Evolutionary conservation across 441 rosid genomes (phyloP).

Genomic region (Erysimum cheiri): DNA sequence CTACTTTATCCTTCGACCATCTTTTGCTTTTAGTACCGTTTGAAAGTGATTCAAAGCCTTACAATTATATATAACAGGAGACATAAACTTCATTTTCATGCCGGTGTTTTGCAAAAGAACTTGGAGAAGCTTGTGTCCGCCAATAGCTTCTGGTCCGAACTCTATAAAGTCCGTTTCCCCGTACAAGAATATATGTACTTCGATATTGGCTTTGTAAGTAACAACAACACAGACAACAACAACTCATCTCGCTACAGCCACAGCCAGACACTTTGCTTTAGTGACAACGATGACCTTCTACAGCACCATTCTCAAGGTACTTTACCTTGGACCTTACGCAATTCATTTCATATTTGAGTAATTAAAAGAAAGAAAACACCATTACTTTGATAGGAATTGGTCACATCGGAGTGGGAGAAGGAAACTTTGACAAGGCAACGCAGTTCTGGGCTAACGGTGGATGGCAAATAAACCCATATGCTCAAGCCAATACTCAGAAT

Average conservation of each 20-base stretch:
- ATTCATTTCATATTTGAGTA: background rate
- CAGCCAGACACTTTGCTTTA: background rate
- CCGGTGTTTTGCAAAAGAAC: slow-evolving; percentile 26
- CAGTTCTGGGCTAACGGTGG: background rate
- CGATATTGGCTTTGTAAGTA: slow-evolving; percentile 5
- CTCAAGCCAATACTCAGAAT: background rate
- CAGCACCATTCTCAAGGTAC: slow-evolving; percentile 22
- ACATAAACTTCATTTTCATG: slow-evolving; percentile 27
- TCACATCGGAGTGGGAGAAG: background rate
- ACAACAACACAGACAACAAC: background rate
- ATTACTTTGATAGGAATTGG: slow-evolving; percentile 10
- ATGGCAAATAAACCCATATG: slow-evolving; percentile 1
- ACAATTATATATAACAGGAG: slow-evolving; percentile 24
- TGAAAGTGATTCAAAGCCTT: slow-evolving; percentile 13
- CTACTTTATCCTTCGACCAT: slow-evolving; percentile 1
- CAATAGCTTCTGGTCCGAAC: slow-evolving; percentile 32
- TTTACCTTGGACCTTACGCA: slow-evolving; percentile 3
- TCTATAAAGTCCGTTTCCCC: slow-evolving; percentile 18
- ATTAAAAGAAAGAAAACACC: background rate
- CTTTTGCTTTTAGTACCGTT: slow-evolving; percentile 1
- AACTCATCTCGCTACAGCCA: background rate
- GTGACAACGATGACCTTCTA: background rate
- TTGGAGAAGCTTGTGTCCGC: slow-evolving; percentile 23
- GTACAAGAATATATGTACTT: background rate
- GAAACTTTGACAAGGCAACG: background rate